Base-by-base conservation (phyloP, 441 rosid genomes). In the Populus hybrid region DNA sequence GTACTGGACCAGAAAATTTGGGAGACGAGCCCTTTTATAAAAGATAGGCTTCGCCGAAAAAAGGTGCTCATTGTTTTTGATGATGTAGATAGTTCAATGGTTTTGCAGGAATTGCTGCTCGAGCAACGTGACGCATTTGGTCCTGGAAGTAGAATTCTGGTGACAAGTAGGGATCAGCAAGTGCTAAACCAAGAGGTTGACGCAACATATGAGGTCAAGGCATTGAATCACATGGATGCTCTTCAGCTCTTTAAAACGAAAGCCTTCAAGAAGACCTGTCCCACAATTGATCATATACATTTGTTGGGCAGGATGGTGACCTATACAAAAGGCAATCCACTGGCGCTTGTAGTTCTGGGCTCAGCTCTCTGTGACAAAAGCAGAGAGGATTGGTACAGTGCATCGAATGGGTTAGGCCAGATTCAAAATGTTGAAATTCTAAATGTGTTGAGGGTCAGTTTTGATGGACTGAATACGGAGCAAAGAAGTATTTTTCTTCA, bases 401-500 rank as follows among this genome's bases (percentile, higher is more conserved):
- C 75, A 21, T 28, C 82, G 35, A 66, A 71, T 21, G 75, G 73
- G 65, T 26, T 83, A 3, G 31, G 29, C 36, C 36, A 33, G 4
- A 63, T 77, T 77, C 78, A 84, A 9, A 65, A 72, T 0, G 36
- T 14, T 0, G 9, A 76, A 11, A 82, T 88, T 20, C 66, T 56
- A 11, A 74, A 76, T 10, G 64, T 79, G 69, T 71, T 88, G 26
- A 85, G 31, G 77, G 28, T 80, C 14, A 86, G 90, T 69, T 89
- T 76, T 73, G 85, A 88, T 77, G 84, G 76, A 29, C 75, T 88
- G 1, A 72, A 7, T 1, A 14, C 11, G 0, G 74, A 83, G 26
- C 78, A 78, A 21, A 74, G 83, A 50, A 36, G 78, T 78, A 69
- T 86, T 10, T 66, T 86, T 72, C 87, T 88, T 3, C 86, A 87